Conservation (phyloP, 2,329 filamentous ascomycete species). For the Talaromyces sp. region DNA sequence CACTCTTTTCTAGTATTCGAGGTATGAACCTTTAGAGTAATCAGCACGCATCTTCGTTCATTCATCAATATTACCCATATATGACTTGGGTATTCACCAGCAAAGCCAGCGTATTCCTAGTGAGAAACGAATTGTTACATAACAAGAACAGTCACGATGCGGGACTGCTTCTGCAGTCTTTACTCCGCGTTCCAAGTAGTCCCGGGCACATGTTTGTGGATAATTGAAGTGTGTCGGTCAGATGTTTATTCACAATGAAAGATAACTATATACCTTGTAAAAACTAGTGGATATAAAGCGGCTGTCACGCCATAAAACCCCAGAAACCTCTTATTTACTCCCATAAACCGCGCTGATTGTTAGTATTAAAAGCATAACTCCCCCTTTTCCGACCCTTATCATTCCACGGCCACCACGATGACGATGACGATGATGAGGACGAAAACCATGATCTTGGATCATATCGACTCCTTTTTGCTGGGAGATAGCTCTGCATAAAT, state of each 20-base stretch:
- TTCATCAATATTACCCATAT: background rate
- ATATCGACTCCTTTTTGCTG: conserved; percentile 1
- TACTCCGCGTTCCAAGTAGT: too few relatives aligned
- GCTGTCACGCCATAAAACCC: background rate
- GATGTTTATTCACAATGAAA: background rate
- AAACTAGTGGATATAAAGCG: background rate
- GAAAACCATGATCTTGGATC: conserved; percentile 23
- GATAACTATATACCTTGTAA: background rate
- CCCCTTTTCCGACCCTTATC: conserved; percentile 3
- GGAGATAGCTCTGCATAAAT: conserved; percentile 11
- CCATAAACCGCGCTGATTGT: conserved; percentile 9
- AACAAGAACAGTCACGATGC: background rate
- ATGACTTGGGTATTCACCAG: background rate
- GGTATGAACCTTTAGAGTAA: background rate
- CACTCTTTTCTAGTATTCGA: background rate
- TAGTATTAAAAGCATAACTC: background rate
- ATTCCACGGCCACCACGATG: conserved; percentile 1
- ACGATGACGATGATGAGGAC: conserved; percentile 23
- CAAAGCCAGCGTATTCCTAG: background rate
- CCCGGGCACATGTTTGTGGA: too few relatives aligned
- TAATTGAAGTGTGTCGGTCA: background rate
- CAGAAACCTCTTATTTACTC: background rate
- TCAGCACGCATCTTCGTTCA: background rate
- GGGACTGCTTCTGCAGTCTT: too few relatives aligned
- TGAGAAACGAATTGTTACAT: background rate